Base-by-base conservation (phyloP, 2,329 filamentous ascomycete species). In the Cadophora sp. region DNA sequence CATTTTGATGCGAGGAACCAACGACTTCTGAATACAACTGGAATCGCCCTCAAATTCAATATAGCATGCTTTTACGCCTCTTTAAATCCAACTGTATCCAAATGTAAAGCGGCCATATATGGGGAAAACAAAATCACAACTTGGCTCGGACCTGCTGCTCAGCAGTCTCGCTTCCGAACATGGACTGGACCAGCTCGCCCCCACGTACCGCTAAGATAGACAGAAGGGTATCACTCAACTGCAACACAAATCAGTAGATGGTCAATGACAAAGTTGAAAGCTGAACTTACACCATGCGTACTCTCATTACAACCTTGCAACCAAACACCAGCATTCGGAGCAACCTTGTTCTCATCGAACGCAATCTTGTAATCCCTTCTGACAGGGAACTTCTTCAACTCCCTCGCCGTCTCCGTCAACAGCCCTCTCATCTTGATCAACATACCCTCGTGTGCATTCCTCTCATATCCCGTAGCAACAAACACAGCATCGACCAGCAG, bases 251-350 rank as follows among this genome's bases (percentile, higher is more conserved):
- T 34, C 40, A 53, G 27, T 31, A 19, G 16, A 65, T 24, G 11
- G 4, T 46, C 19, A 50, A n/a, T 56, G 29, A 6, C 50, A 46
- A 16, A 53, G 60, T 34, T 26, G 29, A 16, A 22, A n/a, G 14
- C 62, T 66, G 59, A 65, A 89, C 91, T 88, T 86, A 95, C 91
- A 68, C 95, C 95, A 79, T 98, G 95, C 37, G 94, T 97, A 70
- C 86, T 89, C 83, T 98, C 94, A 78, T 94, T 97, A 82, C 94
- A 97, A 37, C 95, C 95, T 79, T 98, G 95, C 75, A 98, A 84
- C 91, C 92, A 98, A 67, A 98, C 85, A 4, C 94, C 94, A 16
- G 93, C 91, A 58, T 63, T 88, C 0, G 84, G 77, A 22, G 88
- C 86, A 46, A 98, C 90, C 58, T 87, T 84, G 34, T 87, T 89